These are phyloP conservation scores for Botrytis galanthina DNA, from an alignment of 2,329 filamentous ascomycete species.

Conservation along the genomic window DNA sequence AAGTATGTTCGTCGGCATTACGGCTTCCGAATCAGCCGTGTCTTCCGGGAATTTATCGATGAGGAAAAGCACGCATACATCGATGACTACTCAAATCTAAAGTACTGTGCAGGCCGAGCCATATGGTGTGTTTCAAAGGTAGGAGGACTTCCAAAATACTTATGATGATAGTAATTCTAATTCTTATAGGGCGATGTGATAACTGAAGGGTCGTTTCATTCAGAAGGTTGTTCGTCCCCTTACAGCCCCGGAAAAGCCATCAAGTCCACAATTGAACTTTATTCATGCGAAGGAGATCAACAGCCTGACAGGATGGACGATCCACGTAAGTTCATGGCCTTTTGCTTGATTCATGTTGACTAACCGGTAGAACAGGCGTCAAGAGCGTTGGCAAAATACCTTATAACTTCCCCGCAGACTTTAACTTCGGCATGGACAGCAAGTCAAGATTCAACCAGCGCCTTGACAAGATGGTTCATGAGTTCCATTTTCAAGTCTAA, in stretches of 20 bases:
- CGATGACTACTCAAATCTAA: neutral
- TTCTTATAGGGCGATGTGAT: slow-evolving; percentile 21
- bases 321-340: slow-evolving; percentile 12
- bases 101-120: slow-evolving; percentile 17
- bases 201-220: slow-evolving; percentile 5
- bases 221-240: neutral
- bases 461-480: neutral
- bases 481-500: neutral
- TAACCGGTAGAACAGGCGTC: slow-evolving; percentile 12
- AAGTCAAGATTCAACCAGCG: slow-evolving; percentile 2
- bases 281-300: slow-evolving; percentile 9
- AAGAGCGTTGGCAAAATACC: slow-evolving; percentile 13
- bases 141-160: neutral
- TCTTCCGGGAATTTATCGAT: slow-evolving; percentile 22
- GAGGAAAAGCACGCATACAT: slow-evolving; percentile 13
- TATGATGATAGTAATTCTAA: neutral
- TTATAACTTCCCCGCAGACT: slow-evolving; percentile 1
- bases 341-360: neutral
- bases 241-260: slow-evolving; percentile 10
- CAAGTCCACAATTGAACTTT: neutral
- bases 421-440: neutral
- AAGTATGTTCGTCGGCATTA: slow-evolving; percentile 25
- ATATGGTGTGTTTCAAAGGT: slow-evolving; percentile 26
- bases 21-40: neutral
- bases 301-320: slow-evolving; percentile 18